These are phyloP conservation scores for Chenopodium formosanum DNA, from an alignment of 148 eudicot genomes.

Conservation along the genomic window DNA sequence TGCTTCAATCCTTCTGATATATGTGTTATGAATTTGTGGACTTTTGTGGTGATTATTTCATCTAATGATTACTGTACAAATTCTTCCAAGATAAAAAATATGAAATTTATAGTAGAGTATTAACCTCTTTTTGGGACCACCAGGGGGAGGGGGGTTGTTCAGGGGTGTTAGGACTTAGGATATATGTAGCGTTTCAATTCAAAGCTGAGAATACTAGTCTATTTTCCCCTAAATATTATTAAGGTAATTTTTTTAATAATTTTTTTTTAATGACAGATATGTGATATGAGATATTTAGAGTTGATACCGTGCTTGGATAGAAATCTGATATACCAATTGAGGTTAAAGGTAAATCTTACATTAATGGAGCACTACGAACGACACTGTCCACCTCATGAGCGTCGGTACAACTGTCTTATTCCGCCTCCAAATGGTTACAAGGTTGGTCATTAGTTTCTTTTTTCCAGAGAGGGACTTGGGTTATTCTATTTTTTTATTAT, in stretches of 20 bases:
- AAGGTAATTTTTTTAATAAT: not conserved
- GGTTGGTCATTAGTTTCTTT: constrained; percentile 23
- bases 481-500: not conserved
- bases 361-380: constrained; percentile 56
- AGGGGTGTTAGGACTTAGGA: not conserved
- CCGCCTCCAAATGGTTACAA: constrained; percentile 50
- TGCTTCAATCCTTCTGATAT: not conserved
- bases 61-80: too few relatives aligned
- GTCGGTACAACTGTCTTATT: constrained; percentile 47
- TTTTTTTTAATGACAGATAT: not conserved
- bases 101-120: not conserved
- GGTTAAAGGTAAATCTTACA: constrained; percentile 43
- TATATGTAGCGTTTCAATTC: not conserved
- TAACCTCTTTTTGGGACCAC: not conserved
- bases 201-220: not conserved
- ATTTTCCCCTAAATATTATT: not conserved
- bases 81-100: not conserved
- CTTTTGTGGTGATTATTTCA: too few relatives aligned
- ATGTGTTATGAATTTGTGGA: not conserved
- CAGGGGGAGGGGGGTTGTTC: not conserved
- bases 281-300: constrained; percentile 32
- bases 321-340: constrained; percentile 40
- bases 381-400: constrained; percentile 50
- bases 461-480: not conserved
- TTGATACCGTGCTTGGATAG: constrained; percentile 51